Evolutionary conservation across 352 stramenopile genomes (phyloP), one percentile per base, ranked within the genome.

Genomic region (Phytophthora europaea): DNA sequence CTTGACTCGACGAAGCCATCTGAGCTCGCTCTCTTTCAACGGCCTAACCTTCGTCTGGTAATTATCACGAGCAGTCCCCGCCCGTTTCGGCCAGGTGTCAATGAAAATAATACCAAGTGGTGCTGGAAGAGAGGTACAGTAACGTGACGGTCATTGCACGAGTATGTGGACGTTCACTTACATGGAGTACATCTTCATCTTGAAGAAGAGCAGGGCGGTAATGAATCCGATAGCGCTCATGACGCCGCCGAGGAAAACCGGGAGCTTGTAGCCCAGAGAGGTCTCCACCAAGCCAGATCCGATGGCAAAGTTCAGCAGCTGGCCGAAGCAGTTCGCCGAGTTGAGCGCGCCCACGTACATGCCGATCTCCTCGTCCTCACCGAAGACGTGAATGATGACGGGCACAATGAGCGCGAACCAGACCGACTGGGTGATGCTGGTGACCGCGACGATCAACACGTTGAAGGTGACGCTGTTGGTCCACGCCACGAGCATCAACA

Each of bases 261-360:
- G 86, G 1, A 92, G 72, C 20, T 78, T 79, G 80, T 90, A 92
- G 23, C 84, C 84, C 34, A 92, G 57, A 31, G 81, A 81, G 2
- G 86, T 90, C 18, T 87, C 79, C 6, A 91, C 84, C 4, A 94
- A 55, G 8, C 67, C 79, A 1, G 84, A 79, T 3, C 81, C 81
- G 28, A 88, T 70, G 0, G 77, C 70, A 53, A 89, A 94, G 76
- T 94, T 94, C 43, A 92, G 68, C 15, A 94, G 28, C 34, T 92
- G 84, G 6, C 87, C 87, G 6, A 89, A 76, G 70, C 82, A 91
- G 48, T 88, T 88, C 8, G 86, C 82, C n/a, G 84, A 92, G 73
- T 92, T 94, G 60, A 94, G 68, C 7, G 84, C 84, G 1, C 86
- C 86, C 7, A 90, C 81, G 65, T 87, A 92, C 52, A 93, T 81